Base-by-base conservation (phyloP, 1,284 basidiomycete species). In the Marasmius tenuissimus region DNA sequence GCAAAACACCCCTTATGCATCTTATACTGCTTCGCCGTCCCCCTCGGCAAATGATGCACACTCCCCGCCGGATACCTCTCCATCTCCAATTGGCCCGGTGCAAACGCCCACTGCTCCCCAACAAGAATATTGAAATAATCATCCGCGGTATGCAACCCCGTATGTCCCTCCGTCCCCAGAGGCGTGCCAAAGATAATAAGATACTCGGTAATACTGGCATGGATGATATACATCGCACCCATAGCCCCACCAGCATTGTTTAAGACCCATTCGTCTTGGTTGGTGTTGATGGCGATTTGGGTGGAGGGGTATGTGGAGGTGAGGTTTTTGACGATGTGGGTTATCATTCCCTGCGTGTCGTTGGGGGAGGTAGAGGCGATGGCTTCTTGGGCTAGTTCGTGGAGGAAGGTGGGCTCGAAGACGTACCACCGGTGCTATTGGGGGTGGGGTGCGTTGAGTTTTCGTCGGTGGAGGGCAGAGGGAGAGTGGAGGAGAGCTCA, bases 231-330 rank as follows among this genome's bases (percentile, higher is more conserved):
- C 97, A 99, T 98, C 49, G 90, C 89, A 50, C 94, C 97, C 97
- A 98, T 99, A 0, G 97, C 97, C 58, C 97, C 97, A 20, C 96
- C 97, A 0, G 97, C 97, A 71, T 99, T 99, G 81, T 91, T 98
- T 78, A 97, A 94, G 49, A 98, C 87, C 97, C 97, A 98, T 71
- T 98, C 96, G 55, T 83, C 80, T 7, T 79, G 67, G 75, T 92
- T 74, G 20, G 83, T 75, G 74, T 91, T 90, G 66, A 95, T 69
- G 14, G 82, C 77, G 57, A 91, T 80, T 42, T 77, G 69, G 16
- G 77, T 72, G 22, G 79, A 65, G 7, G 89, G 80, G 71, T 94
- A 90, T 7, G 85, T 88, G 11, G 78, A 73, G 11, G 87, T 89
- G 63, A 96, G 87, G 74, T 92, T 89, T 18, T 83, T 69, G 60